phyloP scores from a whole-genome alignment of 2,329 filamentous ascomycete species.

The Botrytis galanthina region DNA sequence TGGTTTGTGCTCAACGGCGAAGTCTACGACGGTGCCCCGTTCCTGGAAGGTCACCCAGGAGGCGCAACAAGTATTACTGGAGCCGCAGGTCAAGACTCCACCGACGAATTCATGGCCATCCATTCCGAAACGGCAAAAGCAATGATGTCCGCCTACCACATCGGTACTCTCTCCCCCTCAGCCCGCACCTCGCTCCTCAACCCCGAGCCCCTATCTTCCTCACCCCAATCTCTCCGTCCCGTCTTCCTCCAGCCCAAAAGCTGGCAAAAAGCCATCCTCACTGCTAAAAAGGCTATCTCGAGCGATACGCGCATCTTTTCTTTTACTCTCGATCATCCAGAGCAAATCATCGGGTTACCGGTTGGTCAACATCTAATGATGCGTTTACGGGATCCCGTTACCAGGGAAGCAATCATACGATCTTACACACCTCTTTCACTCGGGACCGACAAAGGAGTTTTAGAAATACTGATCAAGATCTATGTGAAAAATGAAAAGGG shows the following conservation, averaged over 20 bases:
- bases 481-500: constrained; percentile 61
- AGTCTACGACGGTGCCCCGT: constrained; percentile 82
- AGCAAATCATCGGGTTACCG: constrained; percentile 72
- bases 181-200: constrained; percentile 45
- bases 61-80: constrained; percentile 81
- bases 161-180: constrained; percentile 69
- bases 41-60: constrained; percentile 79
- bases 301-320: constrained; percentile 78
- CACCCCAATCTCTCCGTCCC: constrained; percentile 47
- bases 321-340: constrained; percentile 70
- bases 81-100: constrained; percentile 76
- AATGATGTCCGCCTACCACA: constrained; percentile 85
- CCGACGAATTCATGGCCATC: constrained; percentile 89
- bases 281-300: constrained; percentile 67
- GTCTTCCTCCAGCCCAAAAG: constrained; percentile 68
- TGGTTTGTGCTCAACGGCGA: constrained; percentile 90
- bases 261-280: constrained; percentile 73
- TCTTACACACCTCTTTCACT: constrained; percentile 84
- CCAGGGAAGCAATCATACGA: constrained; percentile 71
- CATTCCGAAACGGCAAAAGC: constrained; percentile 90
- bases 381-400: constrained; percentile 69
- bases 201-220: constrained; percentile 38
- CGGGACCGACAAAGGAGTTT: constrained; percentile 55
- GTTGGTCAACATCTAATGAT: constrained; percentile 87
- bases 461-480: constrained; percentile 80